Evolutionary conservation across 352 stramenopile genomes (phyloP), one percentile per base, ranked within the genome.

Genomic region (Albugo laibachii): DNA sequence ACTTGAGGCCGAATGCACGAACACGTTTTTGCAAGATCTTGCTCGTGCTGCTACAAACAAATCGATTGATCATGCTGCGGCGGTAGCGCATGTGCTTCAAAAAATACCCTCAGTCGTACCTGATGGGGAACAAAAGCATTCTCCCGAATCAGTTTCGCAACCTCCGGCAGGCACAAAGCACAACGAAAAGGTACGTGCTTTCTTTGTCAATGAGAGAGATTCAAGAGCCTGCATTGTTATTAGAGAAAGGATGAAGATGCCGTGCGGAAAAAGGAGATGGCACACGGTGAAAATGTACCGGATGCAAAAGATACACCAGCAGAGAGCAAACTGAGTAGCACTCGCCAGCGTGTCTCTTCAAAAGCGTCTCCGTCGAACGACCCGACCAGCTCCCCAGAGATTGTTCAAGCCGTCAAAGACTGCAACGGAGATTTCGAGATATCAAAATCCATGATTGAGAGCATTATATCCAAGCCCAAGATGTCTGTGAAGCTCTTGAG

Each of bases 1-100:
- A 0, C 62, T 85, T 21, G 80, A 93, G 49, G 53, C 77, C 2
- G 74, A 92, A 53, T 85, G 84, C 59, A 93, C 80, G 19, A 92
- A 92, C 48, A 11, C 83, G 11, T 65, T 92, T 36, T 57, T 93
- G 13, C 74, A 83, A 47, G 64, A 63, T 6, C 59, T 92, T 21
- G 80, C 70, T 2, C 56, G 62, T 19, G 71, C 61, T 0, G 72
- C 75, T 14, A 62, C 62, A 34, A 68, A 86, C 53, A 41, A 60
- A 16, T 69, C 68, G 18, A 58, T 84, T 11, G 69, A 87, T 50
- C 92, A 74, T 69, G 51, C 47, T 2, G 66, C 66, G 14, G 73
- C 76, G 0, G 66, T 88, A 20, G 60, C 84, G 41, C 61, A 65
- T 19, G 67, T 76, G 3, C 59, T 87, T 5, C 51, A 61, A 4